Base-by-base conservation (phyloP, 2,329 filamentous ascomycete genomes). In the Xylariaceae sp. region DNA sequence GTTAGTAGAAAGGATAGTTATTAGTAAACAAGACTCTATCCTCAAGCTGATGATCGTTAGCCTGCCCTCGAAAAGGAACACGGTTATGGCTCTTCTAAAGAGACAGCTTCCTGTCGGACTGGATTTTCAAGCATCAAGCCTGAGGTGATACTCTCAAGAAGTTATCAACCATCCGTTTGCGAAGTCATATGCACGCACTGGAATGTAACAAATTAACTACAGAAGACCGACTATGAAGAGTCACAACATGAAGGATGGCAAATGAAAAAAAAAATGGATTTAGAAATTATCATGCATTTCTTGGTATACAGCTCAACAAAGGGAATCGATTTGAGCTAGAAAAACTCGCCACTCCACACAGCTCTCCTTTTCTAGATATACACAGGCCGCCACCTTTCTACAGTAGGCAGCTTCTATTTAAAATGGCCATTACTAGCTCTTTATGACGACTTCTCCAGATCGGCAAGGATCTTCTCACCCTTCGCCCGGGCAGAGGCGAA, bases 381-480 rank as follows among this genome's bases (percentile, higher is more conserved):
- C 73, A 77, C 69, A 70, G 65, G 66, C 64, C 65, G 52, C 53
- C 55, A 54, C 55, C 51, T 52, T 24, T 24, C 21, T 24, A 24
- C 54, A 53, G 37, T 46, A 47, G 50, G 56, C 47, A 53, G 55
- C 50, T 49, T 56, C 53, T 59, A 57, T 59, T 56, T 54, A 55
- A 58, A 43, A 54, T 55, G 57, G 24, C 49, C 47, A 43, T 46
- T 37, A 52, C 47, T 51, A 56, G 50, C 46, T 53, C 49, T 58
- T 68, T 72, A 70, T 61, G 70, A 17, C 11, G 43, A 71, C 60
- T 71, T 69, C 68, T 92, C 86, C 60, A 97, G 78, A 61, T 97
- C 92, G 59, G 92, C 89, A 66, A 98, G 75, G 78, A 98, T 97
- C 88, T 97, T 95, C 83, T 96, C 89, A 76, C 90, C 92, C 88